Evolutionary conservation across 2,329 filamentous ascomycete genomes (phyloP), one percentile per base, ranked within the genome.

Genomic region (Colletotrichum spinosum): DNA sequence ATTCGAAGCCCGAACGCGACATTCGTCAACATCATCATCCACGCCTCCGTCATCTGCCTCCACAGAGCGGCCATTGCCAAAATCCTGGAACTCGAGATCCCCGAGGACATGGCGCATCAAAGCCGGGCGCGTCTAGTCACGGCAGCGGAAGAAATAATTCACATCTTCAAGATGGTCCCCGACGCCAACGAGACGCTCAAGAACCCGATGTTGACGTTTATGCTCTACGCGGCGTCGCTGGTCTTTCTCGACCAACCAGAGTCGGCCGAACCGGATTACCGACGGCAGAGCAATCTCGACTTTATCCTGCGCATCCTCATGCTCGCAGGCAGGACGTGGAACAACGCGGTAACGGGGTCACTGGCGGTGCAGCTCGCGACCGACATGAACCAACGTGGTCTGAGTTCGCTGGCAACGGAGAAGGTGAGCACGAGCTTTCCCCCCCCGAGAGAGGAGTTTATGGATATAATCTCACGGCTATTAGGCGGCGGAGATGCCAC

Each of bases 31-130:
- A 89, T 91, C 84, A 86, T 85, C 70, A 86, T 91, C 12, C 88
- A 91, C 68, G 90, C 89, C 5, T 88, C 88, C 8, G 86, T 86
- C 1, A 91, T 92, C 48, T 91, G 88, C 72, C 78, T 92, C 5
- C 89, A 92, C 70, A 88, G 91, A 75, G 88, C 89, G 6, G 89
- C 89, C 2, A 90, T 92, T 13, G 90, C 87, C 80, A 91, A 90
- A 71, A 87, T 88, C 1, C 87, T 90, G 69, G 88, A 87, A 74
- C 83, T 89, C 70, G 80, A 15, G 1, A 8, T 41, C 3, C 35
- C 48, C 0, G 33, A 45, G 6, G 9, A 49, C 82, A 44, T 90
- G 25, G 83, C 84, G 42, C 84, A 84, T 4, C 88, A 91, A 69
- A 90, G 88, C 70, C 89, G 89, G 71, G 81, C 87, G n/a, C 80